phyloP scores from a whole-genome alignment of 1,284 basidiomycete genomes.

The Ustilago sp. region DNA sequence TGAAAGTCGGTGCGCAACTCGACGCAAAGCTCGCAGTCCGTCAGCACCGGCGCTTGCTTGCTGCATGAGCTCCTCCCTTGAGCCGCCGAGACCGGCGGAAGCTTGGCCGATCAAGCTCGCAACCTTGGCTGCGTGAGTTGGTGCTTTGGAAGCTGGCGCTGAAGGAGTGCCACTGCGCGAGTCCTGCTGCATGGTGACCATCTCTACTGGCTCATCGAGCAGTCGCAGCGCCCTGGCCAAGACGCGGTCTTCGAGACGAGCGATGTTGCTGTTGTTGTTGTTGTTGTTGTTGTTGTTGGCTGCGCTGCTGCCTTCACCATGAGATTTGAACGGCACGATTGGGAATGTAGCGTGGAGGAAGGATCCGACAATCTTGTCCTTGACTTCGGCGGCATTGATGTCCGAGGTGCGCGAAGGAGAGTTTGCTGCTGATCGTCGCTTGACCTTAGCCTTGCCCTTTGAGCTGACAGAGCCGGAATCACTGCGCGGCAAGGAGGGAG shows the following conservation, averaged over 20 bases:
- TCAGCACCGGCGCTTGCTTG: constrained; percentile 16
- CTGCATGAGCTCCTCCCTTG: constrained; percentile 21
- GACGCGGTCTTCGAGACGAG: constrained; percentile 36
- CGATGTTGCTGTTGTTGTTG: constrained; percentile 26
- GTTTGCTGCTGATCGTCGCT: constrained; percentile 6
- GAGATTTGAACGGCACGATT: constrained; percentile 12
- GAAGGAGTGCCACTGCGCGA: constrained; percentile 6
- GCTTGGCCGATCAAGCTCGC: constrained; percentile 42
- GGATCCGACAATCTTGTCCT: constrained; percentile 22
- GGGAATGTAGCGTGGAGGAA: constrained; percentile 48
- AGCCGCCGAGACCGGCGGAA: constrained; percentile 29
- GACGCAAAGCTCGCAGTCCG: constrained; percentile 27
- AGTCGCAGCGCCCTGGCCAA: constrained; percentile 29
- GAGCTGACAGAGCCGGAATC: not conserved
- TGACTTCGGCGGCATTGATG: constrained; percentile 19
- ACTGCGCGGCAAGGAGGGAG: not conserved
- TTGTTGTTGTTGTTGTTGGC: constrained; percentile 13
- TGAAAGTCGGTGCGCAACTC: constrained; percentile 28
- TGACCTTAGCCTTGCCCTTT: constrained; percentile 16
- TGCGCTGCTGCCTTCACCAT: constrained; percentile 14
- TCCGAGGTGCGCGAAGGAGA: constrained; percentile 12
- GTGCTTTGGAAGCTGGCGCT: constrained; percentile 6
- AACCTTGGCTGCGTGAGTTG: constrained; percentile 29
- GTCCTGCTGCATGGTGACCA: constrained; percentile 13
- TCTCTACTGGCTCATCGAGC: constrained; percentile 38